Evolutionary conservation across 768 basidiomycete species (phyloP).

Genomic region (Lactarius trivialis): DNA sequence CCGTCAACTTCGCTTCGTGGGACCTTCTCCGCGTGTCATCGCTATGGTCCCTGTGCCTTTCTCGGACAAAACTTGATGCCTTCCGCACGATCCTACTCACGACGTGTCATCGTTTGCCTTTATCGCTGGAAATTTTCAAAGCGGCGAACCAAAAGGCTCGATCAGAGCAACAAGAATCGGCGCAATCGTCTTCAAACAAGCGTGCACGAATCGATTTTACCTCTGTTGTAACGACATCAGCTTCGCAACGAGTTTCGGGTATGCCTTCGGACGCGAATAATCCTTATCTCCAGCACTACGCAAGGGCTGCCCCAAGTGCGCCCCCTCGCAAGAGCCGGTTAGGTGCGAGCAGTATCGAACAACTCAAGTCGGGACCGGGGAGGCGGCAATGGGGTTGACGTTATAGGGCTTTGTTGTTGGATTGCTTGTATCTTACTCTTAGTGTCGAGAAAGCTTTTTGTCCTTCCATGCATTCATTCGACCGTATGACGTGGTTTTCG

Average conservation of each 20-base stretch:
- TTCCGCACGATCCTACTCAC: background rate
- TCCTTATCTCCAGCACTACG: conserved; percentile 18
- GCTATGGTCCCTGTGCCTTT: background rate
- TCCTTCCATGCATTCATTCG: background rate
- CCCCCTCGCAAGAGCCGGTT: conserved; percentile 18
- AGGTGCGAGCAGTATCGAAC: conserved; percentile 5
- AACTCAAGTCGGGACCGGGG: conserved; percentile 10
- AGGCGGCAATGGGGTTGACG: conserved; percentile 6
- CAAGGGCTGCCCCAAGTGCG: conserved; percentile 2
- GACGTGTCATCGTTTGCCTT: background rate
- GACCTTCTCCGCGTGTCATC: background rate
- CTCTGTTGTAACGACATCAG: conserved; percentile 23
- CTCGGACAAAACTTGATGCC: background rate
- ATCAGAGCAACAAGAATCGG: conserved; percentile 37
- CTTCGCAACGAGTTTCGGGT: conserved; percentile 2
- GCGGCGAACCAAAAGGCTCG: conserved; percentile 38
- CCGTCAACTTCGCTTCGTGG: background rate
- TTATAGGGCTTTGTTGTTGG: background rate
- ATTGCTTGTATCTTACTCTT: background rate
- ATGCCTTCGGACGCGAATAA: conserved; percentile 6
- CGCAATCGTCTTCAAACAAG: conserved; percentile 30
- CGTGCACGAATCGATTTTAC: conserved; percentile 41
- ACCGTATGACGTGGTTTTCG: background rate
- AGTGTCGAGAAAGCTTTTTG: background rate
- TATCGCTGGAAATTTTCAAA: conserved; percentile 20